Percentiles rank a stretch among this genome's conserved stretches.
Conservation (phyloP, 2,329 filamentous ascomycete species). For the Lachnellula cervina region DNA sequence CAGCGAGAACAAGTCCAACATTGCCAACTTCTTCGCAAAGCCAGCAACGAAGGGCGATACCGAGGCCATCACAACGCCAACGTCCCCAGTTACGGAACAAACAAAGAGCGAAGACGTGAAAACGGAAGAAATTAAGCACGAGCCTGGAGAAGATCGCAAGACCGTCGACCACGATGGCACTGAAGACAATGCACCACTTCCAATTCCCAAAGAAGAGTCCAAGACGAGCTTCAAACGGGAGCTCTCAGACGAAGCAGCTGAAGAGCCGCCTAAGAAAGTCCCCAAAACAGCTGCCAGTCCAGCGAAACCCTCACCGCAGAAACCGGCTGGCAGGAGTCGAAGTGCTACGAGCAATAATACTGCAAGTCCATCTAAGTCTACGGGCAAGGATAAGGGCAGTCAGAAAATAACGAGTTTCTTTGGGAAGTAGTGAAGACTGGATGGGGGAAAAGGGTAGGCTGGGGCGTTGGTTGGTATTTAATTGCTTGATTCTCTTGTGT, state of each 20-base stretch:
- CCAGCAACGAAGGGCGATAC: constrained; percentile 14
- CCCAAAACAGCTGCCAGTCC: constrained; percentile 21
- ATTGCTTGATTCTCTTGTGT: too few relatives aligned
- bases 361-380: constrained; percentile 12
- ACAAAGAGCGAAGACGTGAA: constrained; percentile 7
- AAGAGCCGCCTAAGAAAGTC: constrained; percentile 24
- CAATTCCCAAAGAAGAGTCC: constrained; percentile 17
- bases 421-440: constrained; percentile 12
- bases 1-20: constrained; percentile 85
- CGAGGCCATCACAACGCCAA: constrained; percentile 4
- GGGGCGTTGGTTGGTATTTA: background rate
- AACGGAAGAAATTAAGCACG: constrained; percentile 23
- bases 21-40: constrained; percentile 85
- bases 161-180: constrained; percentile 22
- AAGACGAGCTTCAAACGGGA: constrained; percentile 28
- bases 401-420: constrained; percentile 53
- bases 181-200: constrained; percentile 28
- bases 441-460: background rate
- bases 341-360: constrained; percentile 17
- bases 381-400: constrained; percentile 24
- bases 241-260: constrained; percentile 21
- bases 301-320: constrained; percentile 14
- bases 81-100: background rate
- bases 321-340: constrained; percentile 10
- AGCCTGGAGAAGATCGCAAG: constrained; percentile 21